phyloP scores from a whole-genome alignment of 768 basidiomycete species.

The Cystobasidium tubakii region DNA sequence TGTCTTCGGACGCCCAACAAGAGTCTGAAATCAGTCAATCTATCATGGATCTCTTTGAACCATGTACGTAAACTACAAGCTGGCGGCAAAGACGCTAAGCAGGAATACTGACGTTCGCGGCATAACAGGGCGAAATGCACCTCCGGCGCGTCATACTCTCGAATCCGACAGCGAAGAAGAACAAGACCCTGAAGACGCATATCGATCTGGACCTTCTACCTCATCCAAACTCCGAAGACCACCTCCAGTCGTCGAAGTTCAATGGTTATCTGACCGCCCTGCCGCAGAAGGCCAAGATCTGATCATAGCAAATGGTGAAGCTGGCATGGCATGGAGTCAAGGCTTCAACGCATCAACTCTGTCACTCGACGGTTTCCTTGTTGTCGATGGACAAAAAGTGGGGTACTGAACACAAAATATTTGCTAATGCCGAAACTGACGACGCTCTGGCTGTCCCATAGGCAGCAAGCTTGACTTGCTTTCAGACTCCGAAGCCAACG shows the following conservation, averaged over 20 bases:
- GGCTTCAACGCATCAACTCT: neutral
- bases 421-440: neutral
- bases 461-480: constrained; percentile 5
- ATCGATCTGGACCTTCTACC: neutral
- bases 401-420: neutral
- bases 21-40: too few relatives aligned
- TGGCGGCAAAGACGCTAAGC: neutral
- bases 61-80: constrained; percentile 16
- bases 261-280: neutral
- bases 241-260: neutral
- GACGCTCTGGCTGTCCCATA: neutral
- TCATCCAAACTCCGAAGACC: neutral
- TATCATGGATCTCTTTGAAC: constrained; percentile 35
- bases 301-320: constrained; percentile 22
- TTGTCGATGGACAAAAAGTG: constrained; percentile 27
- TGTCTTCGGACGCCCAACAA: too few relatives aligned
- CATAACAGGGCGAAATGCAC: constrained; percentile 33
- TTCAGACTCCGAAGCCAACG: neutral
- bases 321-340: constrained; percentile 16
- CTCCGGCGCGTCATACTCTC: constrained; percentile 21
- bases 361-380: neutral
- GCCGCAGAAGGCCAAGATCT: neutral
- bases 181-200: constrained; percentile 26
- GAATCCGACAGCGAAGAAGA: constrained; percentile 33
- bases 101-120: neutral